Base-by-base conservation (phyloP, 495 filamentous ascomycete genomes). In the Aspergillus wentii region DNA sequence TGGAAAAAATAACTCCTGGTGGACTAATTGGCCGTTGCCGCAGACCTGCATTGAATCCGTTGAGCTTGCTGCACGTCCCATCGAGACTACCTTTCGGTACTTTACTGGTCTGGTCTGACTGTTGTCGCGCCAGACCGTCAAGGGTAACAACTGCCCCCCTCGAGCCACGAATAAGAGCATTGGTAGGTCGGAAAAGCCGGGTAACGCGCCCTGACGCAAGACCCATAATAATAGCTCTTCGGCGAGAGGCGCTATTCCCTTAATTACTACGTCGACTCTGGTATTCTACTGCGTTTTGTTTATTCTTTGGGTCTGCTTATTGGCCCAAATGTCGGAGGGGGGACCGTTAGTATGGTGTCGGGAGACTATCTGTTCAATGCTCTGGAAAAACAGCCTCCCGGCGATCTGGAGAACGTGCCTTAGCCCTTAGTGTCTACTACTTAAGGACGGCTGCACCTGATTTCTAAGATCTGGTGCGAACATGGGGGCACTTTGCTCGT, bases 211-310 rank as follows among this genome's bases (percentile, higher is more conserved):
- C 43, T 39, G 23, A 13, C 31, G 40, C 38, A 29, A 36, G 46
- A 46, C 51, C 51, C 51, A 47, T 54, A 46, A 38, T 39, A 54
- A 44, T 54, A 49, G 43, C 37, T 38, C 35, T 25, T 44, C 39
- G 43, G 40, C 34, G 44, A 26, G 30, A 43, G 33, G 35, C 48
- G 33, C 40, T 42, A 39, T 39, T 17, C 40, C 28, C 21, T 20
- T 35, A 32, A 28, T 42, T 25, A 35, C 38, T 37, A 43, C 30
- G 35, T 20, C 33, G 15, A 13, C n/a, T 35, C 19, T 18, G 15
- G 8, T 14, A 15, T 20, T 20, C 32, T 34, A 8, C 9, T 21
- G 18, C 17, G 32, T 21, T 11, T 36, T 28, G 25, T 25, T 33
- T 29, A 29, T 36, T 28, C 32, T 32, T 23, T 21, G 41, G 32